Percentiles rank a stretch among this genome's conserved stretches.
Evolutionary conservation across 2,329 filamentous ascomycete species (phyloP).

Genomic region (Ophiobolus disseminans): DNA sequence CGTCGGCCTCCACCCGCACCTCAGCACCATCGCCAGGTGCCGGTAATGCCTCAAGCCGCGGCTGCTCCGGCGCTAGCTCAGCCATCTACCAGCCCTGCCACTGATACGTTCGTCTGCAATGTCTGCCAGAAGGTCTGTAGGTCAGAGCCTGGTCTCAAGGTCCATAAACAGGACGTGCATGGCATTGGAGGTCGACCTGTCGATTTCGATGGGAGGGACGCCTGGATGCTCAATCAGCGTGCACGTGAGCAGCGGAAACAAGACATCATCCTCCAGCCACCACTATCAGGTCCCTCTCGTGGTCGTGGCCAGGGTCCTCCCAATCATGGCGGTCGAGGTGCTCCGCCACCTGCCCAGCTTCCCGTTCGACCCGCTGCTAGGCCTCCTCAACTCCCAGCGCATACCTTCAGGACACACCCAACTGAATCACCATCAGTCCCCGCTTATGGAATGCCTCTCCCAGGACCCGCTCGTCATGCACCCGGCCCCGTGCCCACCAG

Average conservation of each 20-base stretch:
- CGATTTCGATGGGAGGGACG: conserved; percentile 28
- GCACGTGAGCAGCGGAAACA: conserved; percentile 22
- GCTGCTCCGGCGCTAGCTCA: background rate
- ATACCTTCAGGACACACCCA: too few species aligned
- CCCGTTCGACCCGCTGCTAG: background rate
- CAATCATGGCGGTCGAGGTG: too few species aligned
- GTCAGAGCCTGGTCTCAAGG: conserved; percentile 27
- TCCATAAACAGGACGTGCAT: conserved; percentile 31
- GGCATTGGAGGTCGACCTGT: conserved; percentile 27
- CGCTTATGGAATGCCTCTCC: background rate
- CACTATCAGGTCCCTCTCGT: background rate
- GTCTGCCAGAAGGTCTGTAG: conserved; percentile 24
- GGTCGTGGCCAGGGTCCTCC: background rate
- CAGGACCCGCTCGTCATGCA: background rate
- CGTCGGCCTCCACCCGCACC: too few species aligned
- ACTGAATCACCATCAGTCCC: too few species aligned
- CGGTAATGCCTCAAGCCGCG: too few species aligned
- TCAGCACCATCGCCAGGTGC: too few species aligned
- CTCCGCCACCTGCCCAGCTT: background rate
- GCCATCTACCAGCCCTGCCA: background rate
- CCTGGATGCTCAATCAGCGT: conserved; percentile 29
- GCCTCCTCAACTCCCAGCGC: background rate
- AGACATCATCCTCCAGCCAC: conserved; percentile 14
- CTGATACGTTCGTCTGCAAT: conserved; percentile 15
- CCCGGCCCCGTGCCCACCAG: background rate